Percentiles rank a stretch among this genome's conserved stretches.
These are phyloP conservation scores for Claviceps sp. DNA, from an alignment of 2,329 filamentous ascomycete species.

Conservation along the genomic window DNA sequence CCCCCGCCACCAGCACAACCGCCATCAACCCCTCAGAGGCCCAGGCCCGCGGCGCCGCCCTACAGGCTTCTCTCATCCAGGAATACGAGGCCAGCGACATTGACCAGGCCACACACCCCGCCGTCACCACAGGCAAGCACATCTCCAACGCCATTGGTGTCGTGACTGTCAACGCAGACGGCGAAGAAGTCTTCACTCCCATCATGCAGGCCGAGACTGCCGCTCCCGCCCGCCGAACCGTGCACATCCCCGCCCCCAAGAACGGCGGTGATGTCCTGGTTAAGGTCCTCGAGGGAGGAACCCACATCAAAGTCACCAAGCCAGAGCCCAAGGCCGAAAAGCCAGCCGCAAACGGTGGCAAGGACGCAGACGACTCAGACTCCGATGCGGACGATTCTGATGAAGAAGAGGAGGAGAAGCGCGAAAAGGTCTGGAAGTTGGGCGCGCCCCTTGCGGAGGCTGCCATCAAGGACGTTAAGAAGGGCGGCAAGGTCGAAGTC, in stretches of 20 bases:
- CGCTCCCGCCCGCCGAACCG: constrained; percentile 73
- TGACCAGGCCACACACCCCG: constrained; percentile 88
- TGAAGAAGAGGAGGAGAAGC: constrained; percentile 71
- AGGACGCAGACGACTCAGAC: constrained; percentile 46
- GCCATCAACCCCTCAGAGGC: constrained; percentile 93
- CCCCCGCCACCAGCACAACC: constrained; percentile 62
- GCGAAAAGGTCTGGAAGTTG: constrained; percentile 88
- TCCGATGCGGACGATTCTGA: constrained; percentile 47
- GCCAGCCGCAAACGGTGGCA: constrained; percentile 45
- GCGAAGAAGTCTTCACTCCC: constrained; percentile 60
- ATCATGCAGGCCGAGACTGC: constrained; percentile 79
- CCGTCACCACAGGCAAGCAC: constrained; percentile 88
- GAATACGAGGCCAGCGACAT: constrained; percentile 92
- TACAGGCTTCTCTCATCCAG: constrained; percentile 87
- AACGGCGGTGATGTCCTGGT: constrained; percentile 79
- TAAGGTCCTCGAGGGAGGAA: constrained; percentile 74
- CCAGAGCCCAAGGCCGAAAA: constrained; percentile 68
- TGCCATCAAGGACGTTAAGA: constrained; percentile 70
- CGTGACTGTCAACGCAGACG: constrained; percentile 46
- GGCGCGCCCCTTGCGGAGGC: constrained; percentile 74
- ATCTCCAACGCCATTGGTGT: constrained; percentile 81
- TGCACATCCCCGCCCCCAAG: constrained; percentile 63
- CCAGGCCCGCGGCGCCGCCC: constrained; percentile 75
- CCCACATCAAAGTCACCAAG: constrained; percentile 88
- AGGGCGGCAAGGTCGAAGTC: constrained; percentile 82